Evolutionary conservation across 495 filamentous ascomycete genomes (phyloP), one percentile per base, ranked within the genome.

Genomic region (Astrocystis sublimbata): DNA sequence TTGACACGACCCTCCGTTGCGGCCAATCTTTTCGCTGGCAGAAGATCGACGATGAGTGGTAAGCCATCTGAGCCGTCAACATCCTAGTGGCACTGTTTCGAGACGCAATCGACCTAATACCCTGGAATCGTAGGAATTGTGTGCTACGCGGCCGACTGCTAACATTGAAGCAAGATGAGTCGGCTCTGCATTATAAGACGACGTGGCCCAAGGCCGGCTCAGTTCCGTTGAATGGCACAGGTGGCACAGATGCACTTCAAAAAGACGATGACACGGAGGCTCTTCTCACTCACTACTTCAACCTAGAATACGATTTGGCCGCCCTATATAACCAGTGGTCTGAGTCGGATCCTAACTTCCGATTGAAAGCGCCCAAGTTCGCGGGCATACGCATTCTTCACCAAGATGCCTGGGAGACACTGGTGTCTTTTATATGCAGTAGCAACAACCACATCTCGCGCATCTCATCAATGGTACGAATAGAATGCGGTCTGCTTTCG

Each of bases 371-470:
- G 2, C 86, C 89, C 0, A 88, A 89, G 41, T 98, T 98, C 71
- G 87, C 88, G 0, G 94, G 94, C 15, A 90, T 99, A 35, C 89
- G 94, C n/a, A 96, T 98, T 61, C 81, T 99, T 6, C 89, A 87
- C 64, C 94, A 99, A 73, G 93, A 97, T 78, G 85, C 94, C 8
- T 99, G 94, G 96, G 94, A 99, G 75, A 87, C 96, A 5, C 78
- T 99, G 3, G 79, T 99, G 13, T 87, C 88, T 31, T 99, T 99
- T 72, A 97, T 99, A 58, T 98, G 94, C 81, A 97, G 92, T 73
- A 96, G 91, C 76, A 99, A 99, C 75, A 99, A 99, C 75, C 96
- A 99, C 71, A 99, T 99, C 60, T 81, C 85, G 4, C 88, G 94
- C 26, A 99, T 99, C 67, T 91, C 89, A 12, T 89, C 93, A 71